Conservation (phyloP, 2,329 filamentous ascomycete genomes). For the Pseudogymnoascus destructans region DNA sequence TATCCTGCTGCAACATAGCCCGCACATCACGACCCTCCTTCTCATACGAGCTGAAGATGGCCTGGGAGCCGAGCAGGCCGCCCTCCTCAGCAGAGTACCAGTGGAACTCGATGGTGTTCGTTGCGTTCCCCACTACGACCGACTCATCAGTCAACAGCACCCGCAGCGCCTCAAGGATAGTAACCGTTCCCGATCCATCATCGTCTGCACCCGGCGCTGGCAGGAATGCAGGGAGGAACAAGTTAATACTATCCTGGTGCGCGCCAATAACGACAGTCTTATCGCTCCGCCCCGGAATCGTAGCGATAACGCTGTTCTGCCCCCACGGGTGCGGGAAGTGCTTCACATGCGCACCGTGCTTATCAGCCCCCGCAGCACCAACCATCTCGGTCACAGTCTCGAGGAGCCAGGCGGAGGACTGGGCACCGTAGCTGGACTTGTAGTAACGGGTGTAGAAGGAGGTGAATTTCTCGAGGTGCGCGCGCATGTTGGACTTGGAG, state of each 20-base stretch:
- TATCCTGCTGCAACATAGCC: constrained; percentile 97
- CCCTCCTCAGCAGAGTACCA: constrained; percentile 91
- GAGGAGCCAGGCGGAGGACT: constrained; percentile 83
- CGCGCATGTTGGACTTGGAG: constrained; percentile 61
- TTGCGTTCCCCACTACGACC: constrained; percentile 55
- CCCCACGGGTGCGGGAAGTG: constrained; percentile 76
- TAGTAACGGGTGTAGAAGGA: constrained; percentile 75
- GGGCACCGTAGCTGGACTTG: constrained; percentile 61
- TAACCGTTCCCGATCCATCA: constrained; percentile 84
- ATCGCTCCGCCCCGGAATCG: constrained; percentile 73
- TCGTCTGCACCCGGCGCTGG: constrained; percentile 90
- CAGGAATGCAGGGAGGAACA: constrained; percentile 73
- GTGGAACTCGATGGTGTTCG: constrained; percentile 90
- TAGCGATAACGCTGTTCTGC: constrained; percentile 83
- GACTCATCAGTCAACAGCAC: constrained; percentile 62
- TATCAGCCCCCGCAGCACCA: constrained; percentile 53
- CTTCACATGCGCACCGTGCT: constrained; percentile 52
- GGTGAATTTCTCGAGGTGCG: constrained; percentile 65
- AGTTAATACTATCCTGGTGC: constrained; percentile 90
- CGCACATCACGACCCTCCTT: constrained; percentile 62
- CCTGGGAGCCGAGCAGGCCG: constrained; percentile 76
- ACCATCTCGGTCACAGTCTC: constrained; percentile 61
- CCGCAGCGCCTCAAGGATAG: constrained; percentile 82
- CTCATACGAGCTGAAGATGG: constrained; percentile 74
- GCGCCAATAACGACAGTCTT: constrained; percentile 81